phyloP scores from a whole-genome alignment of 2,329 filamentous ascomycete genomes.

The Botrytis byssoidea region DNA sequence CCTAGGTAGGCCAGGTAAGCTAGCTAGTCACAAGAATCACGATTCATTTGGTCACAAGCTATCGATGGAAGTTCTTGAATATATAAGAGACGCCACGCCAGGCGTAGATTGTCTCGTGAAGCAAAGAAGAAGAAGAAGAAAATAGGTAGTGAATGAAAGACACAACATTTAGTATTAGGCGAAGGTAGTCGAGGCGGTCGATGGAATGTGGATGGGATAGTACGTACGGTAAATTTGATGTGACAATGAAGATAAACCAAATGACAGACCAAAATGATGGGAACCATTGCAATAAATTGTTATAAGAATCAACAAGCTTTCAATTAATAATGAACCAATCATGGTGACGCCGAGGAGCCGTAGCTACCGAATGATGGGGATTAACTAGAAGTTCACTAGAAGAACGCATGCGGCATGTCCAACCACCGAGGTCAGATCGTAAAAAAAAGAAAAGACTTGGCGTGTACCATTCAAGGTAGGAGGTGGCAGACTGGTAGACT shows the following conservation, averaged over 20 bases:
- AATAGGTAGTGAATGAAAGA: background rate
- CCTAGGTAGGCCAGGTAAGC: background rate
- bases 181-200: background rate
- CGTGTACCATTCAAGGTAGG: background rate
- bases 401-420: background rate
- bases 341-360: slow-evolving; percentile 4
- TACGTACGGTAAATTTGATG: slow-evolving; percentile 3
- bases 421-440: background rate
- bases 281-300: background rate
- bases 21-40: background rate
- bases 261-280: background rate
- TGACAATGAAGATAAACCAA: background rate
- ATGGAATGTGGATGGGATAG: background rate
- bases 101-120: slow-evolving; percentile 4
- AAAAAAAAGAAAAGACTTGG: background rate
- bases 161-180: slow-evolving; percentile 5
- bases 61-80: background rate
- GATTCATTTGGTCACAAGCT: background rate
- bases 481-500: no score
- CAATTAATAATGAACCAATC: slow-evolving; percentile 1
- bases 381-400: slow-evolving; percentile 12
- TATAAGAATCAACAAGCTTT: background rate
- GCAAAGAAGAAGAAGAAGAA: background rate
- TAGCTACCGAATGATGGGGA: slow-evolving; percentile 21
- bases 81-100: slow-evolving; percentile 9